These are phyloP conservation scores for Auriscalpium orientale DNA, from an alignment of 768 basidiomycete species.

Conservation along the genomic window DNA sequence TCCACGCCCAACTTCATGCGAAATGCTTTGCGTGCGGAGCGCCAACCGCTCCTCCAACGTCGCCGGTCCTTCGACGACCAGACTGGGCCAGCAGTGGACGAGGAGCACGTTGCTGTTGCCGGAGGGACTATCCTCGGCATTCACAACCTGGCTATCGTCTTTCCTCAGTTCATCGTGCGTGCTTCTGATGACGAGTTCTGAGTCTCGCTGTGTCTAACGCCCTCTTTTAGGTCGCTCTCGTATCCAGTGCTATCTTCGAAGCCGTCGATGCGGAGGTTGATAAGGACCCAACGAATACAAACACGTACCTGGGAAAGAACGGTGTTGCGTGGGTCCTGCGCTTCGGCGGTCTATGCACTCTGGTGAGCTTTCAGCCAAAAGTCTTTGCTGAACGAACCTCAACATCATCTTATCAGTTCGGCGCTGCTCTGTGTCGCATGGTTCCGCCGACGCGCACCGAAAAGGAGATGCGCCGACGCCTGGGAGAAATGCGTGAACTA, in stretches of 20 bases:
- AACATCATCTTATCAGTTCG: conserved; percentile 31
- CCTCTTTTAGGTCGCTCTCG: conserved; percentile 61
- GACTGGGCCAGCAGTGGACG: conserved; percentile 26
- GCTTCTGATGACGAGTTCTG: neutral
- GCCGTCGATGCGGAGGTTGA: conserved; percentile 58
- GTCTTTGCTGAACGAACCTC: no score
- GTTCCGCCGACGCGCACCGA: conserved; percentile 89
- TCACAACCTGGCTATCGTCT: conserved; percentile 91
- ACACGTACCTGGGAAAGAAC: conserved; percentile 70
- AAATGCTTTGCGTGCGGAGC: conserved; percentile 33
- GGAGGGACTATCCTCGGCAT: conserved; percentile 93
- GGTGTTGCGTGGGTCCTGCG: conserved; percentile 93
- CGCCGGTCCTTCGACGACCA: conserved; percentile 50
- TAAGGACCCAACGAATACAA: conserved; percentile 35
- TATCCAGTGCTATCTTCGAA: conserved; percentile 82
- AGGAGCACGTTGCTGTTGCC: conserved; percentile 43
- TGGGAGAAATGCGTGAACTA: conserved; percentile 73
- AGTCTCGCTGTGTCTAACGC: neutral
- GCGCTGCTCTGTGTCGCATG: conserved; percentile 69
- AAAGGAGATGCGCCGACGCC: conserved; percentile 76
- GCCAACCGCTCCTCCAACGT: conserved; percentile 49
- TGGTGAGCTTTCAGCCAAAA: conserved; percentile 30
- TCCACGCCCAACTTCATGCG: conserved; percentile 38
- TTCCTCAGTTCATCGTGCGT: conserved; percentile 89
- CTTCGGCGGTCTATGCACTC: conserved; percentile 82